These are phyloP conservation scores for Streptanthus diversifolius DNA, from an alignment of 345 rosid species.

Conservation along the genomic window DNA sequence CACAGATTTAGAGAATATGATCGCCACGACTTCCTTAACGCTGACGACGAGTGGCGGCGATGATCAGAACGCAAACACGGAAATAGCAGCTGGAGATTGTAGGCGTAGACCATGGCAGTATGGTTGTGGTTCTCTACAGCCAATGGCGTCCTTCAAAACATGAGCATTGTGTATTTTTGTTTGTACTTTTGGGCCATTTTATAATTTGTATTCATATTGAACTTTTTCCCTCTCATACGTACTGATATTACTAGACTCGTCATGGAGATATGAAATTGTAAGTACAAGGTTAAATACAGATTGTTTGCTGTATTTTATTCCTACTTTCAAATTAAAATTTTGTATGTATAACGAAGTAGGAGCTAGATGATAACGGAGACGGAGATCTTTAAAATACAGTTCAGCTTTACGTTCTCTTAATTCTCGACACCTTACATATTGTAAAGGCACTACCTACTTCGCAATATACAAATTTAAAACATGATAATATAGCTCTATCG, in stretches of 20 bases:
- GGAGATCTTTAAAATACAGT: too few relatives aligned
- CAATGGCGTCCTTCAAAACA: slow-evolving; percentile 26
- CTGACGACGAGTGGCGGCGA: slow-evolving; percentile 8
- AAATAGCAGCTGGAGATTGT: slow-evolving; percentile 28
- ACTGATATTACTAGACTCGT: neutral
- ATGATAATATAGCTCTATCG: neutral
- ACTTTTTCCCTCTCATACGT: neutral
- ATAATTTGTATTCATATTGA: neutral
- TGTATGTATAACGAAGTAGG: neutral
- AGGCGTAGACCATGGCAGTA: slow-evolving; percentile 16
- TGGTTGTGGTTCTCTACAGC: slow-evolving; percentile 16
- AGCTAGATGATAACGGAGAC: neutral
- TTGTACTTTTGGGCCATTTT: neutral
- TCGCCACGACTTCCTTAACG: slow-evolving; percentile 15
- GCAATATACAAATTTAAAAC: too few relatives aligned
- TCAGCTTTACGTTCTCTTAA: too few relatives aligned
- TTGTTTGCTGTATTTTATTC: neutral
- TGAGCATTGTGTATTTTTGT: slow-evolving; percentile 8
- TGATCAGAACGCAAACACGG: slow-evolving; percentile 25
- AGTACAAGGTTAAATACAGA: neutral
- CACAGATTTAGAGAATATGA: slow-evolving; percentile 31
- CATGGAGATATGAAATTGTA: neutral
- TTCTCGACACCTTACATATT: neutral
- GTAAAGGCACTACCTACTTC: neutral
- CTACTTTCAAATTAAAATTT: neutral